Conservation (phyloP, 176 grass and related monocot species). For the Saccharum officinarum region DNA sequence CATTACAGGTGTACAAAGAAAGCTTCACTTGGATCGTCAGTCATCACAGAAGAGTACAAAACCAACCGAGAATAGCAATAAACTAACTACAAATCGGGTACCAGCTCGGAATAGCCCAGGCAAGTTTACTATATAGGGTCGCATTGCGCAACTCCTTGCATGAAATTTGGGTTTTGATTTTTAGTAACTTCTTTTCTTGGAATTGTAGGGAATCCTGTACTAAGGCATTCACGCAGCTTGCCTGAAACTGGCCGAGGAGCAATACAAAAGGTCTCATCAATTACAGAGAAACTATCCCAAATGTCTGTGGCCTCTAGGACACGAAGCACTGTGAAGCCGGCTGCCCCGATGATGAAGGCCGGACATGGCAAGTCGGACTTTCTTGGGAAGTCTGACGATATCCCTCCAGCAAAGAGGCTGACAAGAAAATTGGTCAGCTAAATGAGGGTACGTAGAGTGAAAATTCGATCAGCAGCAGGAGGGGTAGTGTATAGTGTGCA, state of each 20-base stretch:
- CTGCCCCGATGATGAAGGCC: constrained; percentile 68
- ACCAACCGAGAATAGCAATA: constrained; percentile 55
- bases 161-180: not conserved
- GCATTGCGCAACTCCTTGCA: not conserved
- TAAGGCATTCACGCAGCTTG: constrained; percentile 53
- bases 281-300: constrained; percentile 65
- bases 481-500: not conserved
- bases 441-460: constrained; percentile 3
- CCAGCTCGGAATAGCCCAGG: constrained; percentile 74
- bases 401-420: constrained; percentile 64
- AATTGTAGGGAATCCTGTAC: constrained; percentile 47
- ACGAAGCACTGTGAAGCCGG: constrained; percentile 41
- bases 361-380: constrained; percentile 66
- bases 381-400: constrained; percentile 57
- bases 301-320: constrained; percentile 58
- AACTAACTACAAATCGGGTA: constrained; percentile 51
- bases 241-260: constrained; percentile 45
- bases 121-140: constrained; percentile 35
- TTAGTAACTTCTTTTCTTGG: constrained; percentile 18
- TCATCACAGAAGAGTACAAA: constrained; percentile 56
- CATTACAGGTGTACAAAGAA: constrained; percentile 81
- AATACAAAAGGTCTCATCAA: constrained; percentile 64
- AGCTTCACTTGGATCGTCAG: constrained; percentile 81
- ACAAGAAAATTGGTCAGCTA: constrained; percentile 75
- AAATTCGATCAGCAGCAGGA: constrained; percentile 9